Percentiles rank a stretch among this genome's conserved stretches.
phyloP scores from a whole-genome alignment of 352 stramenopile genomes.

The Pythium guiyangense region DNA sequence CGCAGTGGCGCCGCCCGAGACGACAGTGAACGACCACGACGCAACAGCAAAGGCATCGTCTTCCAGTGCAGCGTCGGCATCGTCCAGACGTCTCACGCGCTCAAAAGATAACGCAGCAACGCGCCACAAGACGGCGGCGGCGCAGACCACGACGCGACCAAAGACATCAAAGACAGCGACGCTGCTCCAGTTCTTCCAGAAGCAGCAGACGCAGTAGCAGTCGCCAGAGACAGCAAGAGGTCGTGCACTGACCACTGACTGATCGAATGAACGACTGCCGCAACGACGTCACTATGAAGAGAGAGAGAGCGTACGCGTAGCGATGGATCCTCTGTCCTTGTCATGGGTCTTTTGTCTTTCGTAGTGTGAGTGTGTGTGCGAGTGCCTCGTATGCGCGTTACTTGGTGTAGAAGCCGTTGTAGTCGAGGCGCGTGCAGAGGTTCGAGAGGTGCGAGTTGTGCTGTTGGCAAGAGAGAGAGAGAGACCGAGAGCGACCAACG shows the following conservation, averaged over 20 bases:
- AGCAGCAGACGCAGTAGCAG: conserved; percentile 13
- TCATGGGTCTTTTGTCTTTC: too few relatives aligned
- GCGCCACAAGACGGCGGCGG: background rate
- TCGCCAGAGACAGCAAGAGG: too few relatives aligned
- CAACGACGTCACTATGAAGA: too few relatives aligned
- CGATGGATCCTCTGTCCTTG: too few relatives aligned
- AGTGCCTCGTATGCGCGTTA: too few relatives aligned
- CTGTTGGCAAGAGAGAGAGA: conserved; percentile 14
- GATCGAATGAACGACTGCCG: too few relatives aligned
- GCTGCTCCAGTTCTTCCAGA: conserved; percentile 48
- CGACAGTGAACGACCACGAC: conserved; percentile 2
- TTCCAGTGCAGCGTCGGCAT: too few relatives aligned
- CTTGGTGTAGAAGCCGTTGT: conserved; percentile 73
- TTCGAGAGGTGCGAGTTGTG: conserved; percentile 68
- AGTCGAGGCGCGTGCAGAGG: conserved; percentile 55
- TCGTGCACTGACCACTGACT: too few relatives aligned
- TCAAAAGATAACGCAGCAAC: too few relatives aligned
- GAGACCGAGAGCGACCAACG: too few relatives aligned
- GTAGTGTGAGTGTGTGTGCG: too few relatives aligned
- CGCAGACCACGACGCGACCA: conserved; percentile 3
- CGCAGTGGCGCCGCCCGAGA: conserved; percentile 1
- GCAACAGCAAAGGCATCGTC: background rate
- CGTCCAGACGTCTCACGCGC: background rate
- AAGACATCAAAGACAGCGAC: conserved; percentile 23
- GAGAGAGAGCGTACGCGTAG: too few relatives aligned